phyloP scores from a whole-genome alignment of 2,329 filamentous ascomycete genomes.

The Fusarium acutatum region DNA sequence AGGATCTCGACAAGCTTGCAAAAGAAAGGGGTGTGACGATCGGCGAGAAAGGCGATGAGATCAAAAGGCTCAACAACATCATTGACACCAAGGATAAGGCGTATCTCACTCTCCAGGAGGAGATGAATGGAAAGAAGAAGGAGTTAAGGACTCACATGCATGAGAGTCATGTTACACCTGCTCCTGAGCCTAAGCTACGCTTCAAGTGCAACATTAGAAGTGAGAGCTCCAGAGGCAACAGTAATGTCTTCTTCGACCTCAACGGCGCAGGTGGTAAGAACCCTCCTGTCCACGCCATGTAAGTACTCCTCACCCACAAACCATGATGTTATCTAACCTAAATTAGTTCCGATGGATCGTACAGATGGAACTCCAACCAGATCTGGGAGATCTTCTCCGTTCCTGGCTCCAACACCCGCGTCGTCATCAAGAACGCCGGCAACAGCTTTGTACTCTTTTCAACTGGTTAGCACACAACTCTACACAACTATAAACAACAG shows the following conservation, averaged over 20 bases:
- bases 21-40: background rate
- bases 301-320: background rate
- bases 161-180: background rate
- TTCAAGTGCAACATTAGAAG: background rate
- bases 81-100: background rate
- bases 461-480: background rate
- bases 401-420: background rate
- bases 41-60: fast-evolving
- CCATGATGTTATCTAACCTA: fast-evolving
- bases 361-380: background rate
- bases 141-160: background rate
- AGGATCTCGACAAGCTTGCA: background rate
- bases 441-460: background rate
- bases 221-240: background rate
- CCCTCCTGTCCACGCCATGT: background rate
- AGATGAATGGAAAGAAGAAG: background rate
- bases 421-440: background rate
- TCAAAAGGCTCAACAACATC: background rate
- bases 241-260: background rate
- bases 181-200: background rate
- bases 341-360: background rate
- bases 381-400: background rate
- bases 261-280: background rate
- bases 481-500: no score
- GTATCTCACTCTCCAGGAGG: background rate